Evolutionary conservation across 2,329 filamentous ascomycete species (phyloP), one percentile per base, ranked within the genome.

Genomic region (Rhinocladiella mackenziei): DNA sequence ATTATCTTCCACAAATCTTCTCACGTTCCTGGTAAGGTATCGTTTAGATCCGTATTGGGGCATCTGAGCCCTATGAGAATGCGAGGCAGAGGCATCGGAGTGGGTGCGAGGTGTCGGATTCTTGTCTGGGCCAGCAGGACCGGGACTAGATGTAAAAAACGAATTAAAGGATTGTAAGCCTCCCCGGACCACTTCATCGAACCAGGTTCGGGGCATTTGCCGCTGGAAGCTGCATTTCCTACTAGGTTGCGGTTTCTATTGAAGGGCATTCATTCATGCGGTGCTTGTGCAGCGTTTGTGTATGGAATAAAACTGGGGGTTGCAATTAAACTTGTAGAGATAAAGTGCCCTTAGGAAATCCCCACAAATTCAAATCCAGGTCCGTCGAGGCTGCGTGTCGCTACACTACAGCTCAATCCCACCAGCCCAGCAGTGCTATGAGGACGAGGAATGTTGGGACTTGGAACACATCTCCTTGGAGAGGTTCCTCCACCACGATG

Each of bases 31-130:
- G 17, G 43, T 46, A 10, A 44, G 39, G 15, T 38, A 39, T 22
- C 14, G 9, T 32, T 15, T 31, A 10, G 37, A n/a, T 47, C 35
- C 11, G 18, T 13, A 20, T 19, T 13, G 15, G 35, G 50, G 43
- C 39, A 50, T 50, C 15, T 33, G 39, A 20, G 22, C 46, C 50
- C 46, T 25, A 10, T 37, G 14, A 23, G 20, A 25, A 4, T 20
- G 29, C 18, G 38, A 22, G 11, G 38, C 15, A 19, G 44, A 45
- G 41, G 42, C 49, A 52, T 48, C 28, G 28, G 45, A 30, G 9
- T 28, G 48, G 37, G 38, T 15, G 28, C 22, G 5, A 14, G 31
- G 22, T 29, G 33, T 13, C 9, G 8, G 18, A 15, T 43, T 37
- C 26, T 47, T 26, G 20, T 40, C 39, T 41, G 23, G 13, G 23